These are phyloP conservation scores for Gonium pectorale DNA, from an alignment of 139 green algal species.

Conservation along the genomic window DNA sequence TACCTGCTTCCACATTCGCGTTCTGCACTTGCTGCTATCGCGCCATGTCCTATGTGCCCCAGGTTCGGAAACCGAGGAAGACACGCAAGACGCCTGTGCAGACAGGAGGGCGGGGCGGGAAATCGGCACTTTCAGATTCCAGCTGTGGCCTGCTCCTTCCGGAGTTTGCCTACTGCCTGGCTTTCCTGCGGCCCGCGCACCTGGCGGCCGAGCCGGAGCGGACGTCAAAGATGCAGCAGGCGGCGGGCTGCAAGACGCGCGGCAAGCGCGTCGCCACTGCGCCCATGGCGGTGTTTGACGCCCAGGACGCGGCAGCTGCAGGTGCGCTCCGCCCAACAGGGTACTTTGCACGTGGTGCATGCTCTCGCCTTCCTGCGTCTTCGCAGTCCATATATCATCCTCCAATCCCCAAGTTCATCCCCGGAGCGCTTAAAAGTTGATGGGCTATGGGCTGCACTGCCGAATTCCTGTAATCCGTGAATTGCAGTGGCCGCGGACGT, in stretches of 20 bases:
- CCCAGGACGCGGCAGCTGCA: conserved; percentile 51
- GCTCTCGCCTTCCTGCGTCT: too few relatives aligned
- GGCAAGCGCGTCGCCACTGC: neutral
- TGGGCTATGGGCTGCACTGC: too few relatives aligned
- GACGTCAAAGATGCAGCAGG: neutral
- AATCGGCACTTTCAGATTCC: too few relatives aligned
- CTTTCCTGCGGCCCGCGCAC: conserved; percentile 24
- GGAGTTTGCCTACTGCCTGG: conserved; percentile 56
- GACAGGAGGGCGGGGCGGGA: too few relatives aligned
- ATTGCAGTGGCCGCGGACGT: conserved; percentile 14
- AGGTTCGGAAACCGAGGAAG: conserved; percentile 15
- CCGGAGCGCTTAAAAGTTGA: too few relatives aligned
- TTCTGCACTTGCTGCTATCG: too few relatives aligned
- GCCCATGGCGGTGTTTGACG: conserved; percentile 50
- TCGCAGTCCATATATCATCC: too few relatives aligned
- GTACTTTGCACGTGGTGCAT: too few relatives aligned
- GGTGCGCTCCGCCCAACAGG: too few relatives aligned
- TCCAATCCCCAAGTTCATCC: too few relatives aligned
- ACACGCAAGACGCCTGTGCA: neutral
- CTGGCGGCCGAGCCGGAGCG: neutral
- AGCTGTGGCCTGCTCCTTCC: conserved; percentile 36
- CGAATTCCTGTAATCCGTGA: too few relatives aligned
- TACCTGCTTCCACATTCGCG: too few relatives aligned
- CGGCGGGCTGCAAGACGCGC: neutral
- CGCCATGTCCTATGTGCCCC: neutral